Conservation (phyloP, 2,329 filamentous ascomycete species). For the Fusarium kyushuense region DNA sequence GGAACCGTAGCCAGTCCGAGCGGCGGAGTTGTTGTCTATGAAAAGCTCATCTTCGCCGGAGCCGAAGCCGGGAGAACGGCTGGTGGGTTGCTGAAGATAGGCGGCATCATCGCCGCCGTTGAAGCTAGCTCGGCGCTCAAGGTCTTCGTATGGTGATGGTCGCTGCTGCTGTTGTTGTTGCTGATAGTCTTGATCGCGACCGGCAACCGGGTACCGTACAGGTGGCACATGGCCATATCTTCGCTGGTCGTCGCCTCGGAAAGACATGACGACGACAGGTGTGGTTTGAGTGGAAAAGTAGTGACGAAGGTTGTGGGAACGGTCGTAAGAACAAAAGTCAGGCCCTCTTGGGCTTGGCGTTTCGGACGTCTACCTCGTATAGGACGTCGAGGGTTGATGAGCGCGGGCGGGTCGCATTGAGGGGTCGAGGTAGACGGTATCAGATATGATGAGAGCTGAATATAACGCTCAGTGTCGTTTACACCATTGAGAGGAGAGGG, state of each 20-base stretch:
- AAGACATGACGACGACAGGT: conserved; percentile 65
- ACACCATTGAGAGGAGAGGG: conserved; percentile 5
- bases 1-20: conserved; percentile 57
- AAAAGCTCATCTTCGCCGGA: conserved; percentile 71
- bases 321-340: conserved; percentile 32
- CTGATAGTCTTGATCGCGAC: conserved; percentile 50
- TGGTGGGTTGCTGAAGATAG: conserved; percentile 59
- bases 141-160: conserved; percentile 51
- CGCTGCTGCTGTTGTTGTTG: conserved; percentile 51
- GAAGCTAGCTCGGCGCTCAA: conserved; percentile 74
- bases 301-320: conserved; percentile 21
- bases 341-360: conserved; percentile 44
- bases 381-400: conserved; percentile 41
- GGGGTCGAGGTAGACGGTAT: conserved; percentile 31
- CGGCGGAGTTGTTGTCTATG: conserved; percentile 61
- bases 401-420: conserved; percentile 46
- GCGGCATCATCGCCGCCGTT: conserved; percentile 79
- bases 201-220: conserved; percentile 70
- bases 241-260: conserved; percentile 71
- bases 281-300: conserved; percentile 10
- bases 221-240: conserved; percentile 76
- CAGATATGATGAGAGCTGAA: conserved; percentile 6
- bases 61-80: conserved; percentile 41
- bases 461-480: conserved; percentile 20
- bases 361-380: conserved; percentile 46